phyloP scores from a whole-genome alignment of 768 basidiomycete species.

The Boletus vinaceobasis region DNA sequence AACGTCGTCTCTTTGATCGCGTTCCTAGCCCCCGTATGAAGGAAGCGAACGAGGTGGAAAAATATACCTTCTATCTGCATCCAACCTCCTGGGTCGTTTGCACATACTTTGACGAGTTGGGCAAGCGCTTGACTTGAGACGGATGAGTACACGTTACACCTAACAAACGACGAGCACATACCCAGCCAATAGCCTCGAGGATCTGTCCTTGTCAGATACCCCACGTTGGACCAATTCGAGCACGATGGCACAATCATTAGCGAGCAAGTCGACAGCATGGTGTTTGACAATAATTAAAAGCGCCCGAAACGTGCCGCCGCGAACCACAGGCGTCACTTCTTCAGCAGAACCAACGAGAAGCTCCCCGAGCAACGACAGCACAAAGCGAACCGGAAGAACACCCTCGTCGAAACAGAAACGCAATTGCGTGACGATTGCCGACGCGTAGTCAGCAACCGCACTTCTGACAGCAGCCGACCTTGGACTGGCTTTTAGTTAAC shows the following conservation, averaged over 20 bases:
- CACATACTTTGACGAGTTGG: slow-evolving; percentile 45
- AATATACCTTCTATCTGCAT: slow-evolving; percentile 40
- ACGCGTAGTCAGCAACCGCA: slow-evolving; percentile 23
- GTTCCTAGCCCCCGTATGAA: slow-evolving; percentile 42
- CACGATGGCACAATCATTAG: slow-evolving; percentile 30
- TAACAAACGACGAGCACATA: slow-evolving; percentile 31
- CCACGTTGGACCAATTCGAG: slow-evolving; percentile 45
- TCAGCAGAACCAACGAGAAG: slow-evolving; percentile 44
- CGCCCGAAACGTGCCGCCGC: slow-evolving; percentile 40
- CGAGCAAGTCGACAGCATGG: slow-evolving; percentile 30
- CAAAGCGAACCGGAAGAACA: slow-evolving; percentile 29
- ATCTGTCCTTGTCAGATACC: slow-evolving; percentile 52
- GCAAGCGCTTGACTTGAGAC: slow-evolving; percentile 42
- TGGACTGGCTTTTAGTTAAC: slow-evolving; percentile 9
- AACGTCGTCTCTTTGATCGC: slow-evolving; percentile 61
- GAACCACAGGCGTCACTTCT: slow-evolving; percentile 47
- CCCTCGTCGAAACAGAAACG: slow-evolving; percentile 2
- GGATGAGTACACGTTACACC: slow-evolving; percentile 7
- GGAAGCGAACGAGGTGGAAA: slow-evolving; percentile 43
- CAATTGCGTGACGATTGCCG: slow-evolving; percentile 13
- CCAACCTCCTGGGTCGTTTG: slow-evolving; percentile 32
- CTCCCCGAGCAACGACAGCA: slow-evolving; percentile 32
- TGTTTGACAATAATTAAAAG: slow-evolving; percentile 44
- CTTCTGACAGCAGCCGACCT: slow-evolving; percentile 18
- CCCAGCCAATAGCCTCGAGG: slow-evolving; percentile 67